Evolutionary conservation across 2,329 filamentous ascomycete genomes (phyloP).

Genomic region (Beauveria australis): DNA sequence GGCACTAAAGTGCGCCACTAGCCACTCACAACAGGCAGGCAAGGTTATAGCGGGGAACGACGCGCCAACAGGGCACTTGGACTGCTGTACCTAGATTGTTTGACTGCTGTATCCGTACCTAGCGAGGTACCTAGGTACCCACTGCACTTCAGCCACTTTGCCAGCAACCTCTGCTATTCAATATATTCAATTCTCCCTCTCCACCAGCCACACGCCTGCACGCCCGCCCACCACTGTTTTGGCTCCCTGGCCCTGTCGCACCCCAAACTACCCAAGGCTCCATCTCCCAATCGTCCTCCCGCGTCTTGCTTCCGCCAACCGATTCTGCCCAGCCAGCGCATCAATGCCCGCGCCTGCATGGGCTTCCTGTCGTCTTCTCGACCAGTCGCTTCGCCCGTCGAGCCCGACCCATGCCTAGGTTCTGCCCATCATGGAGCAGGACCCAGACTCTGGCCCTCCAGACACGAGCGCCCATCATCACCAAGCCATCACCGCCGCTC

Average conservation of each 20-base stretch:
- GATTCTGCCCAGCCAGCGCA: conserved; percentile 10
- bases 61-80: neutral
- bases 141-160: neutral
- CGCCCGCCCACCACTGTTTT: neutral
- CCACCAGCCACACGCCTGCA: conserved; percentile 6
- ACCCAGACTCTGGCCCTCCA: conserved; percentile 16
- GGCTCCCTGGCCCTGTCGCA: conserved; percentile 6
- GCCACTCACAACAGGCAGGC: neutral
- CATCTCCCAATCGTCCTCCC: conserved; percentile 10
- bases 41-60: neutral
- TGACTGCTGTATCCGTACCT: neutral
- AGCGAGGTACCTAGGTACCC: neutral
- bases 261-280: conserved; percentile 8
- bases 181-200: neutral
- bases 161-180: neutral
- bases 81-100: neutral
- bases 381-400: conserved; percentile 33
- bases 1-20: neutral
- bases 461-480: conserved; percentile 15
- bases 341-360: conserved; percentile 27
- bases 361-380: conserved; percentile 29
- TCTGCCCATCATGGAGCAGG: conserved; percentile 37
- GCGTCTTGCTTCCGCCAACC: conserved; percentile 2
- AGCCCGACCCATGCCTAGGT: conserved; percentile 36
- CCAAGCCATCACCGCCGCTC: conserved; percentile 15